Base-by-base conservation (phyloP, 108 stramenopile species). In the Parmales sp. region DNA sequence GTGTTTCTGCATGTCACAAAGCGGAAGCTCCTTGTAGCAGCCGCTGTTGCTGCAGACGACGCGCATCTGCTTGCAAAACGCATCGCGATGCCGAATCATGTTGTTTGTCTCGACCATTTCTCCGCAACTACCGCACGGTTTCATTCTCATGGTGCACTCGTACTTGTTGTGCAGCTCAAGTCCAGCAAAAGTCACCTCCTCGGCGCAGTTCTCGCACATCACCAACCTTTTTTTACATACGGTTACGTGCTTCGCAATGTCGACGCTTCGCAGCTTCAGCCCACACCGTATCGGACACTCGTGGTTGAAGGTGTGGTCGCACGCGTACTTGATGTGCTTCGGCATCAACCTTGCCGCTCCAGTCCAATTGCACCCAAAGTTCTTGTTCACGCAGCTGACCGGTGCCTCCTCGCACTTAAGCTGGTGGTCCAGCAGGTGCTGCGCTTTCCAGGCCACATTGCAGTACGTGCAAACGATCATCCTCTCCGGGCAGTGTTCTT, bases 21-120 rank as follows among this genome's bases (percentile, higher is more conserved):
- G 38, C 31, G 37, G 37, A 11, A 67, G 3, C 29, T 46, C n/a
- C 66, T 22, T 28, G 45, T 48, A 67, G 66, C 66, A 67, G 25
- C 29, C 45, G 28, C 1, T 29, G 66, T 67, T 67, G 1, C 45
- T 60, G 54, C 54, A 60, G 9, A 60, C 36, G 3, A 60, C 54
- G 29, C 29, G 13, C 20, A 28, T 23, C 25, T 60, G 54, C 28
- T 60, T 60, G 28, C 54, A 60, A 16, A 34, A 13, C 54, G 36
- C 29, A 13, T 60, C 54, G 3, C 54, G 8, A 20, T 60, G 54
- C 3, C 54, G 3, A 34, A 60, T 60, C 54, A 60, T 60, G 28
- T 60, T 34, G 28, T 60, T 20, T 4, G 36, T 34, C 11, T 34
- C 31, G 16, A 60, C 54, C 54, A 60, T 34, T 4, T 60, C 54